Conservation (phyloP, 108 stramenopile species). For the Skeletonema costatum region DNA sequence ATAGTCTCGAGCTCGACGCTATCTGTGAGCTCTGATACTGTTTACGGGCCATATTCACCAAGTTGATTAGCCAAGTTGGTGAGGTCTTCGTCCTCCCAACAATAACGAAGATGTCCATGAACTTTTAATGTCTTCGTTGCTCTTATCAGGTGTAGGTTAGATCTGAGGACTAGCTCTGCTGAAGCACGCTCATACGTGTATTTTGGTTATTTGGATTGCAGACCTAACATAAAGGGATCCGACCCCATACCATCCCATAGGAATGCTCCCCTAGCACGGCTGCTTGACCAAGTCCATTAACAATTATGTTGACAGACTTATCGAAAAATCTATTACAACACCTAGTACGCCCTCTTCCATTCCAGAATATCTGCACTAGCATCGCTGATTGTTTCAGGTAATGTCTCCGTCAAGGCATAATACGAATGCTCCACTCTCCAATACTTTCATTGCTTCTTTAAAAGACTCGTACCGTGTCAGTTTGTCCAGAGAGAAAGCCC, state of each 20-base stretch:
- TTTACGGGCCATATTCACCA: not conserved
- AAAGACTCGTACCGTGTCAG: constrained; percentile 23
- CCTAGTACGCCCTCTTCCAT: constrained; percentile 2
- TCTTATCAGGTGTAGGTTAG: not conserved
- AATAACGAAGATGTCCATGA: not conserved
- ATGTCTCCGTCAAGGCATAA: constrained; percentile 51
- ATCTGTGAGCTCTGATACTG: constrained; percentile 17
- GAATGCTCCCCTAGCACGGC: constrained; percentile 68
- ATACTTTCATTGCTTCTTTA: constrained; percentile 24
- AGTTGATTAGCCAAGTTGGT: not conserved
- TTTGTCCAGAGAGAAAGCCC: constrained; percentile 49
- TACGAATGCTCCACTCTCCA: constrained; percentile 50
- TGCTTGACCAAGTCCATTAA: constrained; percentile 60
- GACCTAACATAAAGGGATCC: constrained; percentile 43
- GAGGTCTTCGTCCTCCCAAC: not conserved
- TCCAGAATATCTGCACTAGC: constrained; percentile 17
- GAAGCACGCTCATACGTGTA: constrained; percentile 27
- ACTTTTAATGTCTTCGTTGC: not conserved
- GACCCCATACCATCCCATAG: constrained; percentile 77
- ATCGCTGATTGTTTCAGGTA: constrained; percentile 4
- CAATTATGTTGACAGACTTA: constrained; percentile 68
- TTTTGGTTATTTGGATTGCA: constrained; percentile 34
- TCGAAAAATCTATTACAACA: constrained; percentile 63
- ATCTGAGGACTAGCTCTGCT: constrained; percentile 1
- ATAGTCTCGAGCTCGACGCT: constrained; percentile 30